Evolutionary conservation across 345 rosid species (phyloP).

Genomic region (Eucalyptus polyanthemos): DNA sequence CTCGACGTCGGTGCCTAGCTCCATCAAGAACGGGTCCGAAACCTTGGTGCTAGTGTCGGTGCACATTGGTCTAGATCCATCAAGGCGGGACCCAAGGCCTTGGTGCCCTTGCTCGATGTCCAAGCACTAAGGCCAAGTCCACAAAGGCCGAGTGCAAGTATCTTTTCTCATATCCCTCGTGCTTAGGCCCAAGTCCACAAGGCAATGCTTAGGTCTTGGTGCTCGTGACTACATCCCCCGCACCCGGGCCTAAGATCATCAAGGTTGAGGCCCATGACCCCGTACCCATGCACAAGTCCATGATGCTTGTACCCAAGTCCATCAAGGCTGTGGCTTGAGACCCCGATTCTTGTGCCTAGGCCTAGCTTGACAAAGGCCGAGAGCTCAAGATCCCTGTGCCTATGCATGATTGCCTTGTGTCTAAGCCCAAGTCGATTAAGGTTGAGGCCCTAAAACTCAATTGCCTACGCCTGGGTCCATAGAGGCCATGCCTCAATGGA

Average conservation of each 20-base stretch:
- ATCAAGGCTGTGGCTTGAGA: background rate
- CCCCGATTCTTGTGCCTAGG: rapidly evolving
- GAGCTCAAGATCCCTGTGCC: background rate
- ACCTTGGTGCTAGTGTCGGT: rapidly evolving
- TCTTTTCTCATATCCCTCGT: background rate
- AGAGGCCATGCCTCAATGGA: too few species aligned
- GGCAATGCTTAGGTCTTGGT: background rate
- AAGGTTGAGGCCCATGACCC: background rate
- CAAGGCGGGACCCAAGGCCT: background rate
- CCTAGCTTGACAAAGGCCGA: background rate
- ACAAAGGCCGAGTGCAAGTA: background rate
- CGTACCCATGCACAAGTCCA: background rate
- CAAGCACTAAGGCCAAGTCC: background rate
- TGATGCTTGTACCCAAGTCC: background rate
- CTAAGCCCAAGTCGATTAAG: background rate
- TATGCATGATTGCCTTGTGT: rapidly evolving
- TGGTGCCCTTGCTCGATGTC: background rate
- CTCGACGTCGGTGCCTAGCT: rapidly evolving
- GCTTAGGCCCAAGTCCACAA: background rate
- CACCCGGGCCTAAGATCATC: background rate
- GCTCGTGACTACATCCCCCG: background rate
- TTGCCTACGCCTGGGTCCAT: background rate
- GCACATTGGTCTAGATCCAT: background rate
- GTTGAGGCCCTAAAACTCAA: background rate
- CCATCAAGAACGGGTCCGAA: rapidly evolving